Evolutionary conservation across 208 protist genomes (phyloP), one percentile per base, ranked within the genome.

Genomic region (Herpetomonas muscarum): DNA sequence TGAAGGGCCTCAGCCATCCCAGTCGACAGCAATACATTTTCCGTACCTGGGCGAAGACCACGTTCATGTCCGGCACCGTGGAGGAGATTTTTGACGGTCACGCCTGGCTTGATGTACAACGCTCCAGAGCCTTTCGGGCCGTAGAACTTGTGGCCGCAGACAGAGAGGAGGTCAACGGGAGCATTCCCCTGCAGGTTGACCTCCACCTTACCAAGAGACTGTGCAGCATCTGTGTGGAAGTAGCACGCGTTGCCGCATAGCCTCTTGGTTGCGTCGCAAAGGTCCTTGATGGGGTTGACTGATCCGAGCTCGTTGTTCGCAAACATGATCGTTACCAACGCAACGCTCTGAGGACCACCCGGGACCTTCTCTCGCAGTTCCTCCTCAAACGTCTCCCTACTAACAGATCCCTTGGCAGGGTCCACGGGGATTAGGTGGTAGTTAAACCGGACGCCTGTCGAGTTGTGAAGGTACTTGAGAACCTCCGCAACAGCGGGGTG

Each of bases 101-200:
- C 74, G 12, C 77, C 85, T 9, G 70, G 58, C 26, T 62, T 70
- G n/a, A 92, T 69, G 62, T 85, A 93, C 2, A 96, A 67, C 1
- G 82, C 82, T 5, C 85, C 89, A 1, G 79, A 59, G 39, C 93
- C 93, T 50, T 98, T 99, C 21, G 97, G 97, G 0, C 93, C 97
- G 74, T 98, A 98, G 30, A 99, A 87, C 69, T 99, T 99, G 74
- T 99, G 98, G 5, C 90, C 96, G 46, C 81, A 96, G 17, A 99
- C 93, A 2, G 96, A 98, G 34, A 99, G 67, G 0, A 98, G 56
- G 79, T 99, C 97, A 34, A 98, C 90, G 7, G 85, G 71, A 66
- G 89, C 79, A 6, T 82, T 70, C 9, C 13, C 42, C 41, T 86
- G 82, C 0, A 99, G 94, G 76, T 99, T 71, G 6, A 99, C 79